phyloP scores from a whole-genome alignment of 1,284 basidiomycete species.

The Ceratobasidium sp. region DNA sequence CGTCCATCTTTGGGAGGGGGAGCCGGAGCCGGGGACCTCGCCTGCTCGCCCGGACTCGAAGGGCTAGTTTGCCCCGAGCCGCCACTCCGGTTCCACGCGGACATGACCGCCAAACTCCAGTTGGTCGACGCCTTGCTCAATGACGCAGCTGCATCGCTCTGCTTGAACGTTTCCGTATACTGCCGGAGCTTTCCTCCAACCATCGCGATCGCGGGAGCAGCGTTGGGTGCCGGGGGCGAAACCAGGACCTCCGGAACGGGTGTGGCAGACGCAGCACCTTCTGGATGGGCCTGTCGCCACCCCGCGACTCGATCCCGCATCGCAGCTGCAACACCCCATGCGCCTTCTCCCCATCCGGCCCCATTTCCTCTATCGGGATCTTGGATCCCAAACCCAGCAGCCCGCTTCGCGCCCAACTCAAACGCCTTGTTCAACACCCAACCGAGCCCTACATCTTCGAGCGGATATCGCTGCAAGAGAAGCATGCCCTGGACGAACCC shows the following conservation, averaged over 20 bases:
- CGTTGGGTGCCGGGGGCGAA: slow-evolving; percentile 15
- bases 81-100: slow-evolving; percentile 46
- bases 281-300: slow-evolving; percentile 5
- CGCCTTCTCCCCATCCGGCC: slow-evolving; percentile 28
- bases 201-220: slow-evolving; percentile 27
- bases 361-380: background rate
- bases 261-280: slow-evolving; percentile 21
- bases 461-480: slow-evolving; percentile 49
- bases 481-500: slow-evolving; percentile 50
- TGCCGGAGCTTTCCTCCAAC: slow-evolving; percentile 38
- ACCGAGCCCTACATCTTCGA: slow-evolving; percentile 46
- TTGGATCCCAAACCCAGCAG: slow-evolving; percentile 35
- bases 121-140: slow-evolving; percentile 49
- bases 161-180: slow-evolving; percentile 45
- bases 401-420: slow-evolving; percentile 39
- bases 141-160: slow-evolving; percentile 48
- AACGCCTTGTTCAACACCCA: slow-evolving; percentile 48
- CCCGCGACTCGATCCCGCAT: slow-evolving; percentile 37
- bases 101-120: slow-evolving; percentile 47
- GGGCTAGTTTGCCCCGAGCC: background rate
- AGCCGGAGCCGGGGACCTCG: background rate
- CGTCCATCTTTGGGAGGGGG: slow-evolving; percentile 35
- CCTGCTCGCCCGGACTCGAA: background rate
- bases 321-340: slow-evolving; percentile 23
- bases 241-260: slow-evolving; percentile 34